These are phyloP conservation scores for Solanum chaucha DNA, from an alignment of 257 asterid genomes.

Conservation along the genomic window DNA sequence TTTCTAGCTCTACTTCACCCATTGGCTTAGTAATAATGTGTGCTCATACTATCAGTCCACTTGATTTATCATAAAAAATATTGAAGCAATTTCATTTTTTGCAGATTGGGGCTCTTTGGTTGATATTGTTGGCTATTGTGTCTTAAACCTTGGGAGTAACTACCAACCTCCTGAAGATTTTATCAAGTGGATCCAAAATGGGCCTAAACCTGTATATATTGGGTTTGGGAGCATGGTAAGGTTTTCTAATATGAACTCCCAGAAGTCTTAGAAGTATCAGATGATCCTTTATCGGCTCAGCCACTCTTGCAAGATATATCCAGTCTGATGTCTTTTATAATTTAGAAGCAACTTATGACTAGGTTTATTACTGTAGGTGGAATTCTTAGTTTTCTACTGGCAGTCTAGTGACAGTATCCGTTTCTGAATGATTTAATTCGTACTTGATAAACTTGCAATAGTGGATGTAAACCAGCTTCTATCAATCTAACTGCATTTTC, in stretches of 20 bases:
- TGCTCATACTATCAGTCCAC: background rate
- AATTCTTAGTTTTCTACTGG: background rate
- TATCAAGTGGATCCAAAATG: conserved; percentile 67
- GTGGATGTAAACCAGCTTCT: background rate
- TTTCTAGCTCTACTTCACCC: background rate
- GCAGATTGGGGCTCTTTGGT: conserved; percentile 96
- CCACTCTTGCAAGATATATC: no score
- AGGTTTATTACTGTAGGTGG: no score
- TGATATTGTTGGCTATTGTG: conserved; percentile 95
- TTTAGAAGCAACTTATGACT: no score
- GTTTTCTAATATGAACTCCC: background rate
- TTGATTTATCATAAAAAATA: background rate
- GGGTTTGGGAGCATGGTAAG: conserved; percentile 99
- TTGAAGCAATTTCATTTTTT: conserved; percentile 4
- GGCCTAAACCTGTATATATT: conserved; percentile 72
- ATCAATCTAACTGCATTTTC: background rate
- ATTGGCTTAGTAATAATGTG: background rate
- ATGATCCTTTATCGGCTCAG: background rate
- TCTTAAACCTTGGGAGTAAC: conserved; percentile 61
- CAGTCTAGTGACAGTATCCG: background rate
- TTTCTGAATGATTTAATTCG: background rate
- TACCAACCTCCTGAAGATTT: conserved; percentile 72
- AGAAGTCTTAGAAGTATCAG: background rate
- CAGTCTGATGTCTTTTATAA: no score
- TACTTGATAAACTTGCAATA: background rate